Conservation (phyloP, 2,329 filamentous ascomycete genomes). For the Alternaria solani region DNA sequence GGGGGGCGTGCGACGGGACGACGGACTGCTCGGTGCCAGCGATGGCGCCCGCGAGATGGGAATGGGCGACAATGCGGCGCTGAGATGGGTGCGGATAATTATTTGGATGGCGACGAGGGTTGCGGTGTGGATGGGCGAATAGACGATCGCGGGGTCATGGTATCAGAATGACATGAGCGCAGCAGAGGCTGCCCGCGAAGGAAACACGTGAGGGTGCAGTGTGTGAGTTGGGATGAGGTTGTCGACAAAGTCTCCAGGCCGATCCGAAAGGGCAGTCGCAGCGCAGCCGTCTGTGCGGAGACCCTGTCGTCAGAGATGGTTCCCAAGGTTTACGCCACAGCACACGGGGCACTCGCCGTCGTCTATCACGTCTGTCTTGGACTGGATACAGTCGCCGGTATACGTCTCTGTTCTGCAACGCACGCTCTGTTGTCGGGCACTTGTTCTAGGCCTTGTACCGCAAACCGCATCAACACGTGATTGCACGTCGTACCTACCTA, state of each 20-base stretch:
- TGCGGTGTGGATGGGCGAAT: slow-evolving; percentile 30
- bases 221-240: slow-evolving; percentile 17
- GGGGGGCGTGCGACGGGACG: slow-evolving; percentile 16
- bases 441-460: not conserved
- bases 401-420: too few species aligned
- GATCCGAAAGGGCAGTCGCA: slow-evolving; percentile 9
- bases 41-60: slow-evolving; percentile 6
- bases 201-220: slow-evolving; percentile 17
- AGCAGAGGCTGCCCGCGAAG: slow-evolving; percentile 36
- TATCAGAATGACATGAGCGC: slow-evolving; percentile 49
- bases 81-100: slow-evolving; percentile 27
- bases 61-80: slow-evolving; percentile 18
- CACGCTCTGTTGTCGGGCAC: not conserved
- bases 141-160: slow-evolving; percentile 40
- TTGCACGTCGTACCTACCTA: slow-evolving; percentile 3
- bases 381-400: too few species aligned
- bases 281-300: slow-evolving; percentile 22
- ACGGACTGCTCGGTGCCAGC: slow-evolving; percentile 5
- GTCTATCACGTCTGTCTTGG: not conserved
- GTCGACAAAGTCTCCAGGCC: slow-evolving; percentile 28
- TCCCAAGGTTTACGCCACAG: not conserved
- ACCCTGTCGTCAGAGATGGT: slow-evolving; percentile 12
- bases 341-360: not conserved
- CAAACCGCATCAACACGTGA: slow-evolving; percentile 5
- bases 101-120: slow-evolving; percentile 31